Base-by-base conservation (phyloP, 1,284 basidiomycete genomes). In the Ceratobasidium sp. region DNA sequence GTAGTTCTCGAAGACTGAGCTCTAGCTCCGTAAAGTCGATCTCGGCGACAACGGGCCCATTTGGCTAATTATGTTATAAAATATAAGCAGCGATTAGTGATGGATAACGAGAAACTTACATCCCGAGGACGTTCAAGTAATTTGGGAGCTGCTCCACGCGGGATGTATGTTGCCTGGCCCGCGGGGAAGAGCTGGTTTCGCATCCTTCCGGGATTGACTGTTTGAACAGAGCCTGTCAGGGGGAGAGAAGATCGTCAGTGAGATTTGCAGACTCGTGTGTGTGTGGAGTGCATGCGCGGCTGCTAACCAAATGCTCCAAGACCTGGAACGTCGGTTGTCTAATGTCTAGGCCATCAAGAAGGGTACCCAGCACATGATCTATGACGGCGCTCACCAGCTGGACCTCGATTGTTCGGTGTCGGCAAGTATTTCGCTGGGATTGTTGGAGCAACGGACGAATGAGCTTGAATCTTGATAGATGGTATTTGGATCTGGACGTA, bases 21-120 rank as follows among this genome's bases (percentile, higher is more conserved):
- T 74, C 71, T 35, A 74, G 60, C 45, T 74, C 71, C 39, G 71
- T 47, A 64, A 74, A 74, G 60, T 74, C 71, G 23, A 74, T 74
- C n/a, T 74, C 71, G 20, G 68, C 54, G 42, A 74, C 53, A 33
- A 64, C 39, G 11, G 71, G 71, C 31, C 56, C 71, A 49, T 64
- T 61, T 58, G 71, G 60, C 71, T 74, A 54, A 37, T 26, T 26
- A n/a, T 37, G 39, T 20, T 20, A 28, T 7, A 35, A 26, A 15
- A 31, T 17, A 31, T 66, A 23, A 66, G 45, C 17, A 45, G 7
- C 7, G 45, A 51, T 37, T 2, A n/a, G 31, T 17, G 37, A 23
- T 35, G 28, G 53, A 56, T 69, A 69, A 42, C 51, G 11, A 26
- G 17, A 37, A 28, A 49, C 71, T 74, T 49, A 74, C 71, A 49